These are phyloP conservation scores for Lepidium aucheri DNA, from an alignment of 345 rosid genomes.

Conservation along the genomic window DNA sequence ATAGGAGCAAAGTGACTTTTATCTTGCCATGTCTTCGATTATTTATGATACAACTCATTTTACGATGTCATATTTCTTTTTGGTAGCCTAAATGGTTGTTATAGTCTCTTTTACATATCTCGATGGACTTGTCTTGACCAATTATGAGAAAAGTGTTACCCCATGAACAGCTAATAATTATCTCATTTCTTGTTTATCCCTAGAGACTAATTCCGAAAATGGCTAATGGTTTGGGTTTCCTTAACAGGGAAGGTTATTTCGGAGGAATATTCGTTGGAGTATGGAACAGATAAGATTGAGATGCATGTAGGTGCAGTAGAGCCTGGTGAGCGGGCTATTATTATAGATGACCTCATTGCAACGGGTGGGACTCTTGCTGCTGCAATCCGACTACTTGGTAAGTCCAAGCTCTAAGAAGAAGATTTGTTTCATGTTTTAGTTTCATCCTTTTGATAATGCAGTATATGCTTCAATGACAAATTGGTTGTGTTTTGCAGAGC, in stretches of 20 bases:
- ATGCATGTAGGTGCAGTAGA: conserved; percentile 98
- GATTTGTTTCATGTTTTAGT: not conserved
- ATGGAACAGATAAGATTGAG: conserved; percentile 90
- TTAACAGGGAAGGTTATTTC: conserved; percentile 75
- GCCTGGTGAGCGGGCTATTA: conserved; percentile 78
- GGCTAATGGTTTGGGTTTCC: not conserved
- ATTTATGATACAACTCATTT: not conserved
- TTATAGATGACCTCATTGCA: conserved; percentile 91
- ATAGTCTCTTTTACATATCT: not conserved
- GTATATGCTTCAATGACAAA: not conserved
- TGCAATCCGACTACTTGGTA: conserved; percentile 94
- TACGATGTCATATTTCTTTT: not conserved
- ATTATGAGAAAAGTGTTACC: not conserved
- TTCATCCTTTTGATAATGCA: not conserved
- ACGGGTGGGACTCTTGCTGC: conserved; percentile 94
- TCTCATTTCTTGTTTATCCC: not conserved
- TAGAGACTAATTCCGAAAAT: not conserved
- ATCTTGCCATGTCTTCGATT: not conserved
- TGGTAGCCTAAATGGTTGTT: not conserved
- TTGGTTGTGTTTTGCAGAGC: conserved; percentile 50
- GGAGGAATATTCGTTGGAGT: conserved; percentile 90
- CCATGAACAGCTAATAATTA: not conserved
- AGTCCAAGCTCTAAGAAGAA: not conserved
- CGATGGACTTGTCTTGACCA: not conserved
- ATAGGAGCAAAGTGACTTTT: not conserved